These are phyloP conservation scores for Crotalaria pallida DNA, from an alignment of 306 rosid genomes.

Conservation along the genomic window DNA sequence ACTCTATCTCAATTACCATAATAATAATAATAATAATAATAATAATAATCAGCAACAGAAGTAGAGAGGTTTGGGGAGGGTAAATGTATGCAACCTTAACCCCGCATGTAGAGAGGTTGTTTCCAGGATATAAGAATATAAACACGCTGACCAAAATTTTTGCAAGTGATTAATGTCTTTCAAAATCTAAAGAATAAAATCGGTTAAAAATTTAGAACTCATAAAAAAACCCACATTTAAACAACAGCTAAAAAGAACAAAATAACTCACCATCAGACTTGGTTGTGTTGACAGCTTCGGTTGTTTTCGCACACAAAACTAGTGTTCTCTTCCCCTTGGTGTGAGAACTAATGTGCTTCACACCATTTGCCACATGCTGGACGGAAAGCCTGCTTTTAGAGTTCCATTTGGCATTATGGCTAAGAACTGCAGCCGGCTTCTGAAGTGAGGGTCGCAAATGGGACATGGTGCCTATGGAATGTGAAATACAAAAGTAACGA, in stretches of 20 bases:
- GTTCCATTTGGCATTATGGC: constrained; percentile 34
- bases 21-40: neutral
- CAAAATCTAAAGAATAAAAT: neutral
- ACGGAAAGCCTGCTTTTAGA: constrained; percentile 24
- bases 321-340: constrained; percentile 39
- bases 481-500: constrained; percentile 37
- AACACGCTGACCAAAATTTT: neutral
- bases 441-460: constrained; percentile 47
- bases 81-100: no score
- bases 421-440: constrained; percentile 47
- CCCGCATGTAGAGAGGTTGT: no score
- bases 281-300: constrained; percentile 46
- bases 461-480: constrained; percentile 47
- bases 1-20: neutral
- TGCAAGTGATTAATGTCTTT: neutral
- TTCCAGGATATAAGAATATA: neutral
- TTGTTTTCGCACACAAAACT: constrained; percentile 54
- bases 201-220: neutral
- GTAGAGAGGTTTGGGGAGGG: neutral
- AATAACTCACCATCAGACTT: constrained; percentile 56
- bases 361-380: constrained; percentile 41
- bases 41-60: neutral
- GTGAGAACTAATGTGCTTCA: constrained; percentile 35
- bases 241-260: neutral
- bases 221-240: constrained; percentile 2